phyloP scores from a whole-genome alignment of 2,329 filamentous ascomycete species.

The Aspergillus aculeatinus region DNA sequence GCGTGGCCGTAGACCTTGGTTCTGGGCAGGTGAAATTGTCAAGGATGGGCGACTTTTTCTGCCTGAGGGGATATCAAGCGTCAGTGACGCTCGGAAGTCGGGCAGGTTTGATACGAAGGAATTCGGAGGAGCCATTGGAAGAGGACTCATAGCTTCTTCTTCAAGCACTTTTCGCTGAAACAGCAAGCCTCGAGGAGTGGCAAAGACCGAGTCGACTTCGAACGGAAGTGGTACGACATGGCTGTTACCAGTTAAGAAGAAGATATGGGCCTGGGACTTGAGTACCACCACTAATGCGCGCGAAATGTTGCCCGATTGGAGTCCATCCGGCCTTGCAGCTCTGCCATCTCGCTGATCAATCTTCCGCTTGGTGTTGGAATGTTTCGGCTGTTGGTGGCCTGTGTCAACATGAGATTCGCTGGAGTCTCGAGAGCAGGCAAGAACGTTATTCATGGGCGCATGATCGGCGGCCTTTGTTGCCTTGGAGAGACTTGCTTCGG shows the following conservation, averaged over 20 bases:
- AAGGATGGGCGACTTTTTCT: slow-evolving; percentile 47
- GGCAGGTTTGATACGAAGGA: slow-evolving; percentile 75
- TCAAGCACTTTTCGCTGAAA: slow-evolving; percentile 72
- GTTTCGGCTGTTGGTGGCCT: background rate
- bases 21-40: slow-evolving; percentile 51
- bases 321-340: slow-evolving; percentile 14
- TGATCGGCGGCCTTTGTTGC: slow-evolving; percentile 7
- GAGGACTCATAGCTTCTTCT: slow-evolving; percentile 21
- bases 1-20: slow-evolving; percentile 58
- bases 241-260: slow-evolving; percentile 82
- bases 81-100: slow-evolving; percentile 35
- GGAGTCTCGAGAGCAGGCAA: slow-evolving; percentile 9
- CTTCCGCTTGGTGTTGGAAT: background rate
- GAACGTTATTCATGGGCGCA: slow-evolving; percentile 6
- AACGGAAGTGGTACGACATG: slow-evolving; percentile 93
- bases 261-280: slow-evolving; percentile 88
- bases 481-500: slow-evolving; percentile 11
- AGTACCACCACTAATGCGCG: slow-evolving; percentile 85
- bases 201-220: slow-evolving; percentile 83
- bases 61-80: slow-evolving; percentile 33
- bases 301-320: slow-evolving; percentile 31
- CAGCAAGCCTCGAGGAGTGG: slow-evolving; percentile 77
- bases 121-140: slow-evolving; percentile 67
- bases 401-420: slow-evolving; percentile 8
- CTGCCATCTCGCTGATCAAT: background rate